A percentile compares a stretch with the other conserved stretches of the same genome.
Evolutionary conservation across 345 rosid genomes (phyloP).

Genomic region (Pelargonium nanum): DNA sequence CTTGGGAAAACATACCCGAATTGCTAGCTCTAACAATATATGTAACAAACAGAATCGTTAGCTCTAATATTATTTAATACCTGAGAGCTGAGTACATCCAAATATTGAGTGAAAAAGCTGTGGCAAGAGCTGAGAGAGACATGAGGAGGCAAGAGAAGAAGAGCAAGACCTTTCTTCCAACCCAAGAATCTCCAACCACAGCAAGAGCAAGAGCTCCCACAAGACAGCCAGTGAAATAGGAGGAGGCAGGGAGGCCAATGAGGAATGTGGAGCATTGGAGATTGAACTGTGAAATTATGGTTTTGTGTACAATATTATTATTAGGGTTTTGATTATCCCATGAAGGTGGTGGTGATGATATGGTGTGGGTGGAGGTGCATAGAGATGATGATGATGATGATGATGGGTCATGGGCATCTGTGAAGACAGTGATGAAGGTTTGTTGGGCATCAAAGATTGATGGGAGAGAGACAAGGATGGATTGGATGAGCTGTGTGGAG

Average conservation of each 20-base stretch:
- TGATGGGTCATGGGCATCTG: no score
- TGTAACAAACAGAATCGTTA: no score
- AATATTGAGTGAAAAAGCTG: no score
- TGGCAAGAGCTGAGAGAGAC: constrained; percentile 34
- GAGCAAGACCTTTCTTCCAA: constrained; percentile 51
- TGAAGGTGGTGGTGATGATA: constrained; percentile 9
- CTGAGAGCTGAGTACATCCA: no score
- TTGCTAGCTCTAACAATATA: no score
- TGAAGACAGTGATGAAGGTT: constrained; percentile 46
- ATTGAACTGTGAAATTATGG: constrained; percentile 47
- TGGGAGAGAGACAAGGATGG: constrained; percentile 40
- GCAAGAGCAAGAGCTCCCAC: constrained; percentile 41
- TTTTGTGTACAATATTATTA: constrained; percentile 12
- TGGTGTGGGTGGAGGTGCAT: constrained; percentile 18
- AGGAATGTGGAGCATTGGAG: constrained; percentile 39
- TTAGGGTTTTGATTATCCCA: no score
- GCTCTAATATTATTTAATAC: no score
- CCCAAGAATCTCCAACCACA: constrained; percentile 40
- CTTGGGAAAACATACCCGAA: no score
- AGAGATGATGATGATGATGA: constrained; percentile 47
- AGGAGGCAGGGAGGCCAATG: constrained; percentile 48
- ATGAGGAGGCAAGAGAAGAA: constrained; percentile 30
- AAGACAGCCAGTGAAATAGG: constrained; percentile 51
- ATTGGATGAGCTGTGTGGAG: constrained; percentile 33
- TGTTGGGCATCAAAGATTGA: constrained; percentile 58